Evolutionary conservation across 1,139 yeast species (phyloP), one percentile per base, ranked within the genome.

Genomic region (Debaryomycetaceae sp.): DNA sequence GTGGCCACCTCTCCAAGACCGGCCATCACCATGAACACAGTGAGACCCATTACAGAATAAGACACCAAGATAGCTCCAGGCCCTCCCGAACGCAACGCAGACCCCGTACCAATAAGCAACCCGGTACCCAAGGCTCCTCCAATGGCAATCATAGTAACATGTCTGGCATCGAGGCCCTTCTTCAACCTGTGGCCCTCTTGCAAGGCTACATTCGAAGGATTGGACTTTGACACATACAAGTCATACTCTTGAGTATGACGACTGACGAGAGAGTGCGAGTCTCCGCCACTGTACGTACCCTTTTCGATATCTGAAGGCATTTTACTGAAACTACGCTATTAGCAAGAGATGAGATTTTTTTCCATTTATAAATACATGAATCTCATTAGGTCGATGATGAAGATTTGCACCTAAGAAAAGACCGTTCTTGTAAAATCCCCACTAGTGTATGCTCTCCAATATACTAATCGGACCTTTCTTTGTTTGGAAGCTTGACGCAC

Each of bases 1-100:
- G 89, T 74, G n/a, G 89, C 87, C 69, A 85, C 80, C 64, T 84
- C 93, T 40, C 91, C 90, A 43, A 85, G 69, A 13, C 83, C 83
- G 51, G 82, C 70, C 87, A 84, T 82, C 40, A 83, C 87, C 69
- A 80, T 74, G 56, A 74, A 84, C 31, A 84, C 90, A 43, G 81
- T 69, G 37, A 80, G 59, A 22, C 90, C 90, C 52, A 84, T 80
- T 42, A 81, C 57, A 8, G 77, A 61, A 57, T 83, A 85, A 5
- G 87, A 75, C 38, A 84, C 70, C 40, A 85, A 69, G 42, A 84
- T 75, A 36, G 87, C 76, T 13, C 77, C 90, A 4, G 91, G 90
- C 20, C 93, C 93, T 5, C 86, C 87, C 5, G 72, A 62, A 33
- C 74, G 69, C 50, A 85, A 68, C 1, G 89, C 83, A 11, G 80